Percentiles rank a stretch among this genome's conserved stretches.
Conservation (phyloP, 768 basidiomycete genomes). For the Leccinum longicurvipes region DNA sequence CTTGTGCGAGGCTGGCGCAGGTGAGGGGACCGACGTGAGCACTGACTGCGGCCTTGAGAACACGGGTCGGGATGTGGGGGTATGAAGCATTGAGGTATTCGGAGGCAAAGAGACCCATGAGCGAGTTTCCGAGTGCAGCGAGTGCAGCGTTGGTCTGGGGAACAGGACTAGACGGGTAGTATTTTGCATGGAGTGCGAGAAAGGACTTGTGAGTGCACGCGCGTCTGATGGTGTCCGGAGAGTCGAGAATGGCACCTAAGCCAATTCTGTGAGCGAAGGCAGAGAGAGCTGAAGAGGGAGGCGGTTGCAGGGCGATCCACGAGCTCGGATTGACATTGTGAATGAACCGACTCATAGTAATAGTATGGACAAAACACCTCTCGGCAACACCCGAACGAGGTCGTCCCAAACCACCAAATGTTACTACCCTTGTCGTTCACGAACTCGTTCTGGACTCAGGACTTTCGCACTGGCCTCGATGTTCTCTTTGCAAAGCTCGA, state of each 20-base stretch:
- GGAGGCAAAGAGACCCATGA: constrained; percentile 86
- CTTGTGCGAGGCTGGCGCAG: constrained; percentile 80
- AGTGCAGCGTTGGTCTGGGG: constrained; percentile 75
- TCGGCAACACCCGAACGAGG: constrained; percentile 28
- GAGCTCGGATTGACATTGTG: too few species aligned
- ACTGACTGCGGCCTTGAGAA: constrained; percentile 86
- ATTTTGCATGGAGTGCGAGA: constrained; percentile 49
- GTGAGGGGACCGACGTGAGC: constrained; percentile 87
- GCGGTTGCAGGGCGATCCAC: constrained; percentile 69
- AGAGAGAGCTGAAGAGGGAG: constrained; percentile 64
- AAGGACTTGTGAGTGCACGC: constrained; percentile 81
- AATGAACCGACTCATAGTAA: not conserved
- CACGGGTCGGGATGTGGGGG: constrained; percentile 89
- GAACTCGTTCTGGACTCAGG: constrained; percentile 95
- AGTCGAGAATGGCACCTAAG: constrained; percentile 52
- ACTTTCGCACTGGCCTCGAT: constrained; percentile 81
- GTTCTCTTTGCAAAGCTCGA: constrained; percentile 73
- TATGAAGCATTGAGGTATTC: constrained; percentile 79
- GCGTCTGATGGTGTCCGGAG: constrained; percentile 58
- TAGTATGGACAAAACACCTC: not conserved
- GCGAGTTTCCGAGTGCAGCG: constrained; percentile 74
- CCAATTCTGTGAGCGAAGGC: constrained; percentile 79
- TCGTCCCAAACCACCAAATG: constrained; percentile 44
- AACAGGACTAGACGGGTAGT: constrained; percentile 50
- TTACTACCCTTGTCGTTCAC: constrained; percentile 83